phyloP scores from a whole-genome alignment of 768 basidiomycete species.

The Macrolepiota dolichaula region DNA sequence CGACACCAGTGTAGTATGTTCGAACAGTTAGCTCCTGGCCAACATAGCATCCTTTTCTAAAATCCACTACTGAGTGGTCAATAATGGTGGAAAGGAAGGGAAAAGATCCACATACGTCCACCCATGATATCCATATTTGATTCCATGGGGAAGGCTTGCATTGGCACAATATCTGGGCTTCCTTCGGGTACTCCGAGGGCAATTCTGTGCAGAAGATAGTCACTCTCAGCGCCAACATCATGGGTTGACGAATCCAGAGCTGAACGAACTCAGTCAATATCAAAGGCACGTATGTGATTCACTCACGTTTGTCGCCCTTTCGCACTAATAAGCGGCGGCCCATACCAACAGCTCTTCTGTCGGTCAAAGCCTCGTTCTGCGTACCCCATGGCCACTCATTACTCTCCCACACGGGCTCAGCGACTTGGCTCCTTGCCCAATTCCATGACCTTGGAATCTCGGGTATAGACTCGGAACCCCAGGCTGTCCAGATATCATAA shows the following conservation, averaged over 20 bases:
- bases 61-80: slow-evolving; percentile 61
- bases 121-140: slow-evolving; percentile 95
- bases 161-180: slow-evolving; percentile 64
- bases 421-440: slow-evolving; percentile 66
- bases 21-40: slow-evolving; percentile 97
- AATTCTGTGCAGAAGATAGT: slow-evolving; percentile 78
- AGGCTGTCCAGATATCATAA: slow-evolving; percentile 80
- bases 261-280: slow-evolving; percentile 20
- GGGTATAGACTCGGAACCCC: slow-evolving; percentile 47
- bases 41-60: slow-evolving; percentile 96
- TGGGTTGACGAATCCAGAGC: slow-evolving; percentile 56
- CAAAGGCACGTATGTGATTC: slow-evolving; percentile 14
- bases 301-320: slow-evolving; percentile 73
- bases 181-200: slow-evolving; percentile 89
- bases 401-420: slow-evolving; percentile 71
- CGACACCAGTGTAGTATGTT: slow-evolving; percentile 90
- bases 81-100: slow-evolving; percentile 9
- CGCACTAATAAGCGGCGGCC: slow-evolving; percentile 67
- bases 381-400: slow-evolving; percentile 59
- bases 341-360: slow-evolving; percentile 75
- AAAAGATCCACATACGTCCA: slow-evolving; percentile 59
- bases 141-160: slow-evolving; percentile 88
- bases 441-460: slow-evolving; percentile 37
- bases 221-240: slow-evolving; percentile 46
- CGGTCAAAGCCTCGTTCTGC: slow-evolving; percentile 47